Percentiles rank a stretch among this genome's conserved stretches.
Conservation (phyloP, 495 filamentous ascomycete genomes). For the Trichocladium antarcticum region DNA sequence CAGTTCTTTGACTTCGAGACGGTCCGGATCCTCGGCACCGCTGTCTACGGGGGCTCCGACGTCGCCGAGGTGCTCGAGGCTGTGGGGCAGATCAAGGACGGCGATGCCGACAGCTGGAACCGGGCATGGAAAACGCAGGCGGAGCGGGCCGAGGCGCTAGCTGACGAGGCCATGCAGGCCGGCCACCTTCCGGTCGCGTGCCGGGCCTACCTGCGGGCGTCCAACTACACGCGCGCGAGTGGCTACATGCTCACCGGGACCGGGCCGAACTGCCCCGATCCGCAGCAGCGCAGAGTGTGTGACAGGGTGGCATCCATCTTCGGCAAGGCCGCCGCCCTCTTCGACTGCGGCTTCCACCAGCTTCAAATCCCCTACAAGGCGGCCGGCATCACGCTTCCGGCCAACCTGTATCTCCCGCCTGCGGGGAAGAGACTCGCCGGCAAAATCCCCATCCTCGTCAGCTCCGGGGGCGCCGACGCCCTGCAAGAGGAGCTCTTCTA, state of each 20-base stretch:
- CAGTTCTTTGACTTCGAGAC: constrained; percentile 40
- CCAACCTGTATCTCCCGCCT: constrained; percentile 33
- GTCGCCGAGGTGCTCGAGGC: constrained; percentile 34
- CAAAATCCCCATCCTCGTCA: constrained; percentile 35
- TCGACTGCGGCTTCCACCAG: constrained; percentile 13
- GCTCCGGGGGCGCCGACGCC: constrained; percentile 33
- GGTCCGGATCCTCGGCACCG: constrained; percentile 32
- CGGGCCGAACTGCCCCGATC: constrained; percentile 6
- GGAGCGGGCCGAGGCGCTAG: constrained; percentile 25
- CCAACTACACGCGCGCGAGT: constrained; percentile 35
- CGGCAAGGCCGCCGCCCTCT: constrained; percentile 10
- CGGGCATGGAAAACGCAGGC: constrained; percentile 23
- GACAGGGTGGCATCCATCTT: constrained; percentile 19
- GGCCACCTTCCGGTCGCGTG: constrained; percentile 23
- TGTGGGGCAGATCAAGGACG: constrained; percentile 25
- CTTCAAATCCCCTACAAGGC: constrained; percentile 34
- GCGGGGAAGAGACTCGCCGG: constrained; percentile 11
- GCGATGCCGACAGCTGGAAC: constrained; percentile 36
- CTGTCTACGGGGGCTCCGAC: constrained; percentile 31
- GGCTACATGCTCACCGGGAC: constrained; percentile 26
- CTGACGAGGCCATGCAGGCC: constrained; percentile 16
- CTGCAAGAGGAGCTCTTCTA: constrained; percentile 40
- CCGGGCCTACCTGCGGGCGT: constrained; percentile 27
- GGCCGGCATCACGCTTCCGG: constrained; percentile 22
- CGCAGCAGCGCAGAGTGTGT: constrained; percentile 8